Conservation (phyloP, 441 rosid species). For the Brassica hybrid region DNA sequence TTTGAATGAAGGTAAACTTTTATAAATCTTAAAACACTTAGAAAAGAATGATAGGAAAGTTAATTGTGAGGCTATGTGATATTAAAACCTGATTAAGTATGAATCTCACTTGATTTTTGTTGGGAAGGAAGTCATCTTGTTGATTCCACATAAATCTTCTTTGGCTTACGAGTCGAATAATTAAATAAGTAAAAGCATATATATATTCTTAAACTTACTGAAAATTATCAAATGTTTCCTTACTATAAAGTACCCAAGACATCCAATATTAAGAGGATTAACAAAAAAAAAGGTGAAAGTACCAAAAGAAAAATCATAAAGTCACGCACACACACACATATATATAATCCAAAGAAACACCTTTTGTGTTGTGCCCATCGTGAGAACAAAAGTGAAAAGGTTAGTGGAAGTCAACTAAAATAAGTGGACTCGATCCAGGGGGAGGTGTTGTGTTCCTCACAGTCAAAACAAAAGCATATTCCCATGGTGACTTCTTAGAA, state of each 20-base stretch:
- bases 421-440: conserved; percentile 38
- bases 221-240: no score
- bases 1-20: neutral
- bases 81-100: neutral
- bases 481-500: conserved; percentile 7
- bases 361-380: neutral
- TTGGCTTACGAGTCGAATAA: no score
- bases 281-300: no score
- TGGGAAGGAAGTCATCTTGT: neutral
- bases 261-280: no score
- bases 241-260: no score
- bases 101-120: neutral
- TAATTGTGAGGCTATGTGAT: neutral
- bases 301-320: no score
- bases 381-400: neutral
- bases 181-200: no score
- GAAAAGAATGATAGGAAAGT: neutral
- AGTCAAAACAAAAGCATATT: conserved; percentile 41
- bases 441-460: conserved; percentile 28
- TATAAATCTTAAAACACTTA: no score
- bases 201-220: no score
- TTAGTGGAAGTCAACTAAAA: conserved; percentile 30
- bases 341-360: no score
- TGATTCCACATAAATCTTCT: no score
- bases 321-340: no score